phyloP scores from a whole-genome alignment of 169 alveolate species.

The Toxoplasma gondii region DNA sequence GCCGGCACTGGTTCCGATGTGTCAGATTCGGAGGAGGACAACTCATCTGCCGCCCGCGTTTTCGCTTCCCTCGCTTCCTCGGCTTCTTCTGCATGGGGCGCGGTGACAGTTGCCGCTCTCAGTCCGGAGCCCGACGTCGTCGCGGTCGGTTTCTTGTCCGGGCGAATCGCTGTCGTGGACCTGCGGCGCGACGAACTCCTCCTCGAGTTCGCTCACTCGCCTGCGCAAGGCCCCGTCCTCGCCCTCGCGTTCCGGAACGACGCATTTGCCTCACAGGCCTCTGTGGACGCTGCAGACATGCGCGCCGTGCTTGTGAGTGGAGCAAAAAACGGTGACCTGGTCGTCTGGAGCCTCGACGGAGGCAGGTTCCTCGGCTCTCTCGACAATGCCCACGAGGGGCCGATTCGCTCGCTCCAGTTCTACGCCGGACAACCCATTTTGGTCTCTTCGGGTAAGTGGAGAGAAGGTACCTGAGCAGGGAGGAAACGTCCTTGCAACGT shows the following conservation, averaged over 20 bases:
- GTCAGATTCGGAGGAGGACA: not conserved
- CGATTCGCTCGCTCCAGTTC: conserved; percentile 13
- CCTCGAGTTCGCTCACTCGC: conserved; percentile 2
- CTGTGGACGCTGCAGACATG: not conserved
- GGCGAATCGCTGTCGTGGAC: conserved; percentile 23
- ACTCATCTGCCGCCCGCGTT: not conserved
- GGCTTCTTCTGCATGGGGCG: conserved; percentile 10
- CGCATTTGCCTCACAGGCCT: not conserved
- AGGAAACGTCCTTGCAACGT: too few relatives aligned
- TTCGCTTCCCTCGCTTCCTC: not conserved
- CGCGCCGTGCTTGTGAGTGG: conserved; percentile 43
- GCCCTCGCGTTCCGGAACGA: conserved; percentile 49
- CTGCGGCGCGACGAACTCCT: conserved; percentile 39
- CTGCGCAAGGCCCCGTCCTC: conserved; percentile 49
- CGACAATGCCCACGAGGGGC: conserved; percentile 19
- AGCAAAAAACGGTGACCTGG: conserved; percentile 42
- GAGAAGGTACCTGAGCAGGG: not conserved
- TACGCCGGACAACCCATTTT: conserved; percentile 47
- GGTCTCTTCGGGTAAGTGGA: conserved; percentile 30
- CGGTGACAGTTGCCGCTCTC: conserved; percentile 14
- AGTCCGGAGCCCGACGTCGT: conserved; percentile 39
- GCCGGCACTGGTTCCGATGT: not conserved
- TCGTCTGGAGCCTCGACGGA: conserved; percentile 41
- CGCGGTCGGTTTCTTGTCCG: conserved; percentile 43
- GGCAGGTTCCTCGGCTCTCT: not conserved